These are phyloP conservation scores for Pelargonium fulgidum DNA, from an alignment of 441 rosid genomes.

Conservation along the genomic window DNA sequence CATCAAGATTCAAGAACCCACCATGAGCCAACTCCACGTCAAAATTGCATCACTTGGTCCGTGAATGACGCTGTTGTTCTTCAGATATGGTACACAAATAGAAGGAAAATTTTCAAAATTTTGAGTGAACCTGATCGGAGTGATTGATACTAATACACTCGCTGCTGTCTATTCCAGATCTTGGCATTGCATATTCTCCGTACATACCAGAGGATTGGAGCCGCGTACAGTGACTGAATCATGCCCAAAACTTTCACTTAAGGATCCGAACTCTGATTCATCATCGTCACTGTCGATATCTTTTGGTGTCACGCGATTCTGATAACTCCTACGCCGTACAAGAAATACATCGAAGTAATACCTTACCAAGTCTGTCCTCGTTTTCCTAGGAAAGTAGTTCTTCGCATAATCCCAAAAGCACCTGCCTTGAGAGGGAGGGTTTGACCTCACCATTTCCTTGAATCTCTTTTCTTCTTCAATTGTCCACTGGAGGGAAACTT, in stretches of 20 bases:
- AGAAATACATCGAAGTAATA: constrained; percentile 55
- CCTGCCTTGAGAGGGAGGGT: constrained; percentile 21
- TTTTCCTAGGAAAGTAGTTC: constrained; percentile 33
- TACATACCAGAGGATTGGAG: constrained; percentile 39
- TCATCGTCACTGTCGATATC: constrained; percentile 50
- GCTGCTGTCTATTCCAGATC: constrained; percentile 32
- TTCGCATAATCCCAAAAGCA: constrained; percentile 31
- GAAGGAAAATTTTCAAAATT: neutral
- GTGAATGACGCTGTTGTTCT: constrained; percentile 11
- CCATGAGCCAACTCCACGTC: constrained; percentile 8
- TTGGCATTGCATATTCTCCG: constrained; percentile 41
- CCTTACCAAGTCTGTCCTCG: constrained; percentile 39
- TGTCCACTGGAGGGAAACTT: constrained; percentile 49
- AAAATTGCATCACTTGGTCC: constrained; percentile 17
- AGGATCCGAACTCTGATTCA: constrained; percentile 35
- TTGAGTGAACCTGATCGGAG: neutral
- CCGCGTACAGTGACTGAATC: constrained; percentile 30
- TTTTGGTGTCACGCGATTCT: constrained; percentile 49
- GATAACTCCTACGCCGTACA: constrained; percentile 43
- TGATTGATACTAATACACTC: neutral
- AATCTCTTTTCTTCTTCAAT: constrained; percentile 42
- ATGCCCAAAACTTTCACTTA: constrained; percentile 42
- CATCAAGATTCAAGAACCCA: constrained; percentile 2
- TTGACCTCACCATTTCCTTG: constrained; percentile 26
- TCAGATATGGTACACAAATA: too few relatives aligned